Evolutionary conservation across 495 filamentous ascomycete genomes (phyloP).

Genomic region (Hypomontagnella submonticulosa): DNA sequence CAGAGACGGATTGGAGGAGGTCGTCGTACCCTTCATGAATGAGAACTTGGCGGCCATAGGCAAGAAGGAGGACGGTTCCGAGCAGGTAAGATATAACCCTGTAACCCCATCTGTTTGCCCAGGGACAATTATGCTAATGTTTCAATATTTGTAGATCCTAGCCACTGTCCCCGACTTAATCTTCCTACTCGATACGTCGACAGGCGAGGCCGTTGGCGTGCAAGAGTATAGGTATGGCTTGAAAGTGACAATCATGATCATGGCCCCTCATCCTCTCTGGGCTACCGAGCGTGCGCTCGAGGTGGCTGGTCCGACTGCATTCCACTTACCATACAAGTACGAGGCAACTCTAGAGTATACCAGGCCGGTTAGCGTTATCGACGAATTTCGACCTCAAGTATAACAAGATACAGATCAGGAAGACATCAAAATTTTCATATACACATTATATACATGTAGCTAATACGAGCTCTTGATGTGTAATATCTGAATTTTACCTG

Average conservation of each 20-base stretch:
- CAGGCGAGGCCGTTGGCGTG: slow-evolving; percentile 59
- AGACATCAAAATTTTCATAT: no score
- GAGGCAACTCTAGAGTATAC: slow-evolving; percentile 12
- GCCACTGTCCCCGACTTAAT: slow-evolving; percentile 65
- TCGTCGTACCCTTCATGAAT: slow-evolving; percentile 64
- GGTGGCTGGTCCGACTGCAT: slow-evolving; percentile 16
- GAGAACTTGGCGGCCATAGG: slow-evolving; percentile 61
- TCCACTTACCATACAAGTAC: slow-evolving; percentile 18
- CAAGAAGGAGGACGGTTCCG: slow-evolving; percentile 44
- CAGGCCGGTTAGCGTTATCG: slow-evolving; percentile 14
- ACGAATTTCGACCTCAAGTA: slow-evolving; percentile 10
- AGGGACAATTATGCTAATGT: not conserved
- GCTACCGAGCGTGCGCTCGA: slow-evolving; percentile 14
- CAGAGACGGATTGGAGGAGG: slow-evolving; percentile 36
- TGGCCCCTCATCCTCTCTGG: slow-evolving; percentile 18
- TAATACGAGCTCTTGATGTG: no score
- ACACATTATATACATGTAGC: no score
- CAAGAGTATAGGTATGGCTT: slow-evolving; percentile 64
- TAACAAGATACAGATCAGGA: not conserved
- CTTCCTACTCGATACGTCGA: slow-evolving; percentile 60
- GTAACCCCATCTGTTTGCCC: no score
- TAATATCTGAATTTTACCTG: no score
- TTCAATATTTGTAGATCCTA: slow-evolving; percentile 28
- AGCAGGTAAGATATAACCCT: slow-evolving; percentile 36
- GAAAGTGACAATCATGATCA: slow-evolving; percentile 55